Evolutionary conservation across 345 rosid species (phyloP).

Genomic region (Psidium guajava): DNA sequence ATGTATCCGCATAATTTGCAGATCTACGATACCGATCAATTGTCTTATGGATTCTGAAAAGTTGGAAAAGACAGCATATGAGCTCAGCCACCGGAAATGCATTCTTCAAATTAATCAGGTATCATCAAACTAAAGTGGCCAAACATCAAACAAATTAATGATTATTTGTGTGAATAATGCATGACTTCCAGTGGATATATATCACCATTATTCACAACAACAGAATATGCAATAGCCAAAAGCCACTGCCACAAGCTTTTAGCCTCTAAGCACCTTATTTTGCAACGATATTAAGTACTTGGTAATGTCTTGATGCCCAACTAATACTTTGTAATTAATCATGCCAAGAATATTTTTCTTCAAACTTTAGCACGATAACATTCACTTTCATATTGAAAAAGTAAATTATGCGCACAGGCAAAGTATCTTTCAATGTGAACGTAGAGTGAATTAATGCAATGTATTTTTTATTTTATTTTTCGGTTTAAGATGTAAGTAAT

Average conservation of each 20-base stretch:
- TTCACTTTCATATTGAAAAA: neutral
- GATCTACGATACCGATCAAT: constrained; percentile 28
- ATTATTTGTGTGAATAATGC: neutral
- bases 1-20: constrained; percentile 11
- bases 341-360: neutral
- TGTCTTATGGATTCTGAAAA: constrained; percentile 27
- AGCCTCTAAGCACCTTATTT: neutral
- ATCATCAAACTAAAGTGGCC: neutral
- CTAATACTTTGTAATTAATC: neutral
- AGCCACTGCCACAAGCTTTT: neutral
- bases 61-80: neutral
- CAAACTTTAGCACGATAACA: neutral
- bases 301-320: neutral
- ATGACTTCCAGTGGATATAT: neutral
- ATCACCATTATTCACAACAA: neutral
- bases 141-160: neutral
- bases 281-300: neutral
- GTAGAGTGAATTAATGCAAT: neutral
- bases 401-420: neutral
- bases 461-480: neutral
- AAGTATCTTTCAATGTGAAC: neutral
- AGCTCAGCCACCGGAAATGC: neutral
- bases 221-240: neutral
- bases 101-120: neutral
- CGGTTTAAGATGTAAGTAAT: no score